Conservation (phyloP, 2,329 filamentous ascomycete species). For the Colletotrichum orbiculare region DNA sequence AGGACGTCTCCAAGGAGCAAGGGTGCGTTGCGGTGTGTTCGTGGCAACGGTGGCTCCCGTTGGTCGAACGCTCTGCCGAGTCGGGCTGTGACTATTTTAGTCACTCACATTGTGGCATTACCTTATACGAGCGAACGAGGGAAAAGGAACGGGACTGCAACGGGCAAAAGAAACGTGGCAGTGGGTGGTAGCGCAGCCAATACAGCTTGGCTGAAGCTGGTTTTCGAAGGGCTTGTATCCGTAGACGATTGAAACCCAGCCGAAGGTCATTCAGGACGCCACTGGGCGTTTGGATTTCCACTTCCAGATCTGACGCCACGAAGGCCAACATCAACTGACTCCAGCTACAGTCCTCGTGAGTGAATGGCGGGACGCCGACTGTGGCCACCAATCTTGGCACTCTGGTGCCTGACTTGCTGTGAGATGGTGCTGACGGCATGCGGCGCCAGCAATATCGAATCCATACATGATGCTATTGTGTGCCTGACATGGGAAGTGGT, state of each 20-base stretch:
- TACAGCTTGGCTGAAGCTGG: background rate
- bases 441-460: conserved; percentile 23
- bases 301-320: background rate
- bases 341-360: background rate
- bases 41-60: conserved; percentile 7
- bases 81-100: conserved; percentile 15
- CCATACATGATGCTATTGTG: conserved; percentile 9
- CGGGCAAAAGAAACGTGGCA: conserved; percentile 7
- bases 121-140: conserved; percentile 23
- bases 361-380: conserved; percentile 6
- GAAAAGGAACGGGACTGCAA: conserved; percentile 27
- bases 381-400: conserved; percentile 14
- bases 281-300: background rate
- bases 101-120: background rate
- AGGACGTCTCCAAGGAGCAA: conserved; percentile 1
- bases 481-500: conserved; percentile 18
- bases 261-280: conserved; percentile 13
- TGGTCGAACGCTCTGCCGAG: conserved; percentile 16
- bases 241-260: background rate
- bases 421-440: background rate
- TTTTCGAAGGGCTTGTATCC: no score
- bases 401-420: background rate
- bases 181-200: conserved; percentile 10
- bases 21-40: conserved; percentile 5
- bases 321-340: background rate